Base-by-base conservation (phyloP, 306 rosid species). In the Prinsepia uniflora region DNA sequence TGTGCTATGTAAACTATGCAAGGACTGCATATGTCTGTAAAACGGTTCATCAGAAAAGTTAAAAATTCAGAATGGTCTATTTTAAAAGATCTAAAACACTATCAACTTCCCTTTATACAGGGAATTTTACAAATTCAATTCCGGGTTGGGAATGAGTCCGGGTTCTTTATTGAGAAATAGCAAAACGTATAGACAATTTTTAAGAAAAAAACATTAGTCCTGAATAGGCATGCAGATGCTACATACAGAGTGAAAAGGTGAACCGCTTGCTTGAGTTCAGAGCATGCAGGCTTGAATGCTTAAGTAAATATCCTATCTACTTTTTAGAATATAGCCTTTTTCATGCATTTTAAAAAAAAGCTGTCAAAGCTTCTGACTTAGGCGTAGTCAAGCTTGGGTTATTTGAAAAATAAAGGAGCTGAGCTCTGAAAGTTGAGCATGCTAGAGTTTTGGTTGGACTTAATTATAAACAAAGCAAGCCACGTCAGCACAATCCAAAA, bases 1-100 rank as follows among this genome's bases (percentile, higher is more conserved):
- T 76, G 93, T 86, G 81, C 78, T 86, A 72, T 87, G 90, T 73
- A 94, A 68, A 80, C 86, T 84, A 75, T 84, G 90, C 79, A 89
- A 68, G 22, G 96, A 90, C 72, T 84, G 94, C 58, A 66, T 60
- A 40, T 75, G 70, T 64, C 97, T 90, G 96, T 77, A 88, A 76
- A 49, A 54, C 24, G 7, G 65, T 60, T 67, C n/a, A 50, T 47
- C 40, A 17, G 44, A 4, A n/a, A 36, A 48, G 48, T 61, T 57
- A 56, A 18, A 63, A 69, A 12, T 22, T 20, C 15, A 5, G 45
- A 65, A 61, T 39, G 45, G 22, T 34, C 45, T 10, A 41, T 15
- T 44, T 10, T 52, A 34, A 30, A 39, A 8, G 18, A 49, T 22
- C 71, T 34, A 56, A 49, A 66, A 39, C 57, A 58, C 30, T 6